phyloP scores from a whole-genome alignment of 306 rosid species.

The Acacia melanoxylon region DNA sequence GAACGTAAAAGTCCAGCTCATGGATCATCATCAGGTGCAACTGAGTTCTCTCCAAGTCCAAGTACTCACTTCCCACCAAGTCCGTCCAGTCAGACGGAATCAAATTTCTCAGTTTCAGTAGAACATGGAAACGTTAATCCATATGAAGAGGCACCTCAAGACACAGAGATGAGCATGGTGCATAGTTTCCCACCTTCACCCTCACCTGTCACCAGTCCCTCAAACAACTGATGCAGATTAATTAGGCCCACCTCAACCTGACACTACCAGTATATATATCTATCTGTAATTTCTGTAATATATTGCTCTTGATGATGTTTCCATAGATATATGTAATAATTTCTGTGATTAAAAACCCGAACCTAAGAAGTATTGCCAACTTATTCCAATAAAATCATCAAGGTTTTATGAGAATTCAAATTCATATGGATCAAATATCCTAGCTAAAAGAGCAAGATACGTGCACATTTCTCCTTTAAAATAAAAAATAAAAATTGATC shows the following conservation, averaged over 20 bases:
- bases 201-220: neutral
- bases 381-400: neutral
- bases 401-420: neutral
- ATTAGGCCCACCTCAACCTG: conserved; percentile 2
- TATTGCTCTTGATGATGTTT: neutral
- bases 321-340: neutral
- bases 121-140: no score
- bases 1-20: neutral
- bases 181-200: neutral
- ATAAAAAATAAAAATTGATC: neutral
- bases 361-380: no score
- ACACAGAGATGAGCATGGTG: neutral
- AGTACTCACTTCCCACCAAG: neutral
- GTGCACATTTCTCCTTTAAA: neutral
- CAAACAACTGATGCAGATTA: neutral
- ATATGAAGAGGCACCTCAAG: neutral
- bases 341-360: neutral
- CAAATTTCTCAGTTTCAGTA: neutral
- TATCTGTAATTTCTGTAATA: neutral
- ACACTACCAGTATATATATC: neutral
- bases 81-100: neutral
- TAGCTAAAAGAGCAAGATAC: neutral
- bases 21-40: neutral
- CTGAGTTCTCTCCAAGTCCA: neutral
- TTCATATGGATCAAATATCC: neutral